Percentiles rank a stretch among this genome's conserved stretches.
Conservation (phyloP, 169 alveolate genomes). For the Miamiensis avidus region DNA sequence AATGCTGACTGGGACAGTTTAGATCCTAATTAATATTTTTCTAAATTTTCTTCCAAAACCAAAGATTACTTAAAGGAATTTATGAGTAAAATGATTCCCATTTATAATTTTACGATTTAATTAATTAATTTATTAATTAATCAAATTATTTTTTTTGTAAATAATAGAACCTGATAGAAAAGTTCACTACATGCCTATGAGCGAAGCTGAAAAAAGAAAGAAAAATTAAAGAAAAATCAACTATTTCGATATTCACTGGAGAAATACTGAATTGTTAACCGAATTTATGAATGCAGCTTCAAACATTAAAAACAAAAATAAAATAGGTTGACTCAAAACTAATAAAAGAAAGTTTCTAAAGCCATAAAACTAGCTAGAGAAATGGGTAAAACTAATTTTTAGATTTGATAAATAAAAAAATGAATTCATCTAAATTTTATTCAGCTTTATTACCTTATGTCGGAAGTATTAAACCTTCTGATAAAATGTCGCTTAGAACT, state of each 20-base stretch:
- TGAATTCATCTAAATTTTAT: not conserved
- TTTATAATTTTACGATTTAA: not conserved
- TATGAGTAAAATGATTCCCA: slow-evolving; percentile 18
- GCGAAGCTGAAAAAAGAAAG: slow-evolving; percentile 29
- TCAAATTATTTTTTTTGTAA: slow-evolving; percentile 2
- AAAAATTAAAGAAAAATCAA: slow-evolving; percentile 58
- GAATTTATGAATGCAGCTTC: slow-evolving; percentile 66
- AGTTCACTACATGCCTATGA: slow-evolving; percentile 38
- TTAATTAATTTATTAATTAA: not conserved
- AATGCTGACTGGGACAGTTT: slow-evolving; percentile 21
- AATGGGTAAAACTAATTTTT: slow-evolving; percentile 31
- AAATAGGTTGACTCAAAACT: slow-evolving; percentile 50
- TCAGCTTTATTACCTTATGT: slow-evolving; percentile 31
- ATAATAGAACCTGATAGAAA: slow-evolving; percentile 51
- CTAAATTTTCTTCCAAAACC: slow-evolving; percentile 11
- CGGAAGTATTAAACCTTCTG: slow-evolving; percentile 33
- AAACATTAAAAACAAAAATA: slow-evolving; percentile 55
- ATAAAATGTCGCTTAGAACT: slow-evolving; percentile 34
- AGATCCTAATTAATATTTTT: not conserved
- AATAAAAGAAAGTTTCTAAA: slow-evolving; percentile 49
- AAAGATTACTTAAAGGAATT: slow-evolving; percentile 30
- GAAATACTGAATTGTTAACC: slow-evolving; percentile 61
- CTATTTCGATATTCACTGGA: slow-evolving; percentile 66
- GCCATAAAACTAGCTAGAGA: slow-evolving; percentile 53
- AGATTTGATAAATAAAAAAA: not conserved